Evolutionary conservation across 139 green algal genomes (phyloP).

Genomic region (Micractinium sp.): DNA sequence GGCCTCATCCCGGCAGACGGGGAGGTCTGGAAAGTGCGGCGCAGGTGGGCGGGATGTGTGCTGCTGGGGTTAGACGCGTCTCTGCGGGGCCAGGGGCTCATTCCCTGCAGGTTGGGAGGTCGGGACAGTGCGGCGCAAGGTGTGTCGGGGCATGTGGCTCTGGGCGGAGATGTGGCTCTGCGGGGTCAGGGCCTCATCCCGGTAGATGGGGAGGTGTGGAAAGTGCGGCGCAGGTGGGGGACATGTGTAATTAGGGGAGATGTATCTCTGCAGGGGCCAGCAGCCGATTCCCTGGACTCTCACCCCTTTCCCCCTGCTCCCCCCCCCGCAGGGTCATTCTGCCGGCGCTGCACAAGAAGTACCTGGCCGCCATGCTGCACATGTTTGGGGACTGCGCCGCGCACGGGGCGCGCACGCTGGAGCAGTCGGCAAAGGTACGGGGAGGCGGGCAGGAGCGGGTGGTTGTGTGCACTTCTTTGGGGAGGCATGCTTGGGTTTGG

Average conservation of each 20-base stretch:
- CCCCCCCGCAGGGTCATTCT: constrained; percentile 71
- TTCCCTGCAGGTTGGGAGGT: neutral
- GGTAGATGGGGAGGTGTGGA: too few relatives aligned
- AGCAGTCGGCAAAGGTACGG: constrained; percentile 37
- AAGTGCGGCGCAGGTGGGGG: too few relatives aligned
- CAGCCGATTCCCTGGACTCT: too few relatives aligned
- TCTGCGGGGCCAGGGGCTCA: neutral
- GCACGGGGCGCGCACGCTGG: constrained; percentile 69
- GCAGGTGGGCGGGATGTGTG: constrained; percentile 76
- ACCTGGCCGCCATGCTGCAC: constrained; percentile 81
- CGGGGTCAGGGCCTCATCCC: too few relatives aligned
- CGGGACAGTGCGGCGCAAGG: neutral
- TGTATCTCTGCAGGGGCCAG: too few relatives aligned
- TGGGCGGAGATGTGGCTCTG: too few relatives aligned
- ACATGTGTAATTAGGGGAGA: too few relatives aligned
- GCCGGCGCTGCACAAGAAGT: constrained; percentile 87
- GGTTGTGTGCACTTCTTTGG: neutral
- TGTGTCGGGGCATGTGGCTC: too few relatives aligned
- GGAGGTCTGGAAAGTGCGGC: constrained; percentile 82
- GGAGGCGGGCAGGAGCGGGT: neutral
- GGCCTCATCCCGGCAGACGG: constrained; percentile 93
- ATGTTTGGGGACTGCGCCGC: constrained; percentile 91
- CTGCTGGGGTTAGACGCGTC: constrained; percentile 5
- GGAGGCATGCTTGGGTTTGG: too few relatives aligned
- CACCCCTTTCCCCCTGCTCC: neutral